phyloP scores from a whole-genome alignment of 345 rosid species.

The Aquilaria malaccensis region DNA sequence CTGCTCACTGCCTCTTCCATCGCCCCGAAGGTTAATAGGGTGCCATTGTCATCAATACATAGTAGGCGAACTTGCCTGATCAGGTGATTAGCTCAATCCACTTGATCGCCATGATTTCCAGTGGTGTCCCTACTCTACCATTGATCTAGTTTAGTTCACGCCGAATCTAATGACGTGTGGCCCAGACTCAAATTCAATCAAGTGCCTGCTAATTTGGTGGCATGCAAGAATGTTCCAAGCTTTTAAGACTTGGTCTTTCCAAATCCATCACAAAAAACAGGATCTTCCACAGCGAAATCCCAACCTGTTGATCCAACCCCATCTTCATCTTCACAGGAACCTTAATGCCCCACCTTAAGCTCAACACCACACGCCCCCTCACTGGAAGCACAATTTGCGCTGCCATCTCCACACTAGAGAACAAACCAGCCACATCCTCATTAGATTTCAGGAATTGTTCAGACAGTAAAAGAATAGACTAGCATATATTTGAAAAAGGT shows the following conservation, averaged over 20 bases:
- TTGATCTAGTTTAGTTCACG: conserved; percentile 44
- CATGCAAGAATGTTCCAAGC: conserved; percentile 61
- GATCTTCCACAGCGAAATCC: conserved; percentile 45
- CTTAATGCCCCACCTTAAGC: conserved; percentile 90
- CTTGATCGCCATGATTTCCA: conserved; percentile 43
- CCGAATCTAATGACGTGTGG: background rate
- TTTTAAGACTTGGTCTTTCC: conserved; percentile 33
- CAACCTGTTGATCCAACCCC: conserved; percentile 31
- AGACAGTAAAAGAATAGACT: conserved; percentile 75
- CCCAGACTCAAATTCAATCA: conserved; percentile 15
- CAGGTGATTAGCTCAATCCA: no score
- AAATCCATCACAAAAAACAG: conserved; percentile 73
- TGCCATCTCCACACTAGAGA: conserved; percentile 62
- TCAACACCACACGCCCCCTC: conserved; percentile 52
- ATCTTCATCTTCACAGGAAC: conserved; percentile 54
- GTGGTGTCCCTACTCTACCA: conserved; percentile 38
- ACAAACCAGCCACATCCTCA: conserved; percentile 37
- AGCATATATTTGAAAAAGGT: conserved; percentile 87
- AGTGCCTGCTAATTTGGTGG: conserved; percentile 6
- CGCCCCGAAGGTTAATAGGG: conserved; percentile 51
- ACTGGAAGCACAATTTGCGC: conserved; percentile 71
- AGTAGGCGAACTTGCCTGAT: conserved; percentile 25
- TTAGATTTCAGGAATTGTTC: conserved; percentile 72
- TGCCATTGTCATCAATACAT: conserved; percentile 48
- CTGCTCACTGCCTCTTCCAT: conserved; percentile 21